Evolutionary conservation across 441 rosid genomes (phyloP), one percentile per base, ranked within the genome.

Genomic region (Populus hybrid): DNA sequence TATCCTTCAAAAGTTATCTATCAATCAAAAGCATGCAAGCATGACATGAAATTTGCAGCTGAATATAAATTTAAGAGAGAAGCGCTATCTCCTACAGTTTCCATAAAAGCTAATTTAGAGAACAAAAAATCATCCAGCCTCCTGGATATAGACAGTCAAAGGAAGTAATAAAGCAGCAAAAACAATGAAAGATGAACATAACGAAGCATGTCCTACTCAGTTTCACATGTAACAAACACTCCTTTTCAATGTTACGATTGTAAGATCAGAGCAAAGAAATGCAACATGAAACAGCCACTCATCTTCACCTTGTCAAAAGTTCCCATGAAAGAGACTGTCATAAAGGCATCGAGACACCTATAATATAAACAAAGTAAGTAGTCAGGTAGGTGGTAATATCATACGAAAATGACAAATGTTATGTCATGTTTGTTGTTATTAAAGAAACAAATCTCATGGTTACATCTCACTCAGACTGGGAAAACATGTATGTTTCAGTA

Each of bases 271-370:
- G 63, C 20, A 67, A 65, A 74, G 4, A 67, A 64, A 71, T 63
- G 38, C 56, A 66, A 67, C 9, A 26, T 18, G 64, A 76, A 68
- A 35, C 63, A 50, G 56, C 66, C 29, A 59, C 42, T 69, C 76
- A 69, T 42, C 63, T 71, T 72, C 64, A 76, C 71, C 45, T 68
- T 66, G 7, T 28, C 36, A 56, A 40, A 33, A 66, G 63, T 77
- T 72, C 53, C 77, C 8, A 38, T 56, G 23, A 45, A 36, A 26
- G 28, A 74, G 66, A 66, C 73, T 31, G 67, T 81, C 87, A 86
- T 84, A 84, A 86, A 84, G 89, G 89, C 89, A 84, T 83, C 10
- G 87, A 86, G 73, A 84, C 80, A 83, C 89, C 89, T 86, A 86
- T 72, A 84, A 81, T 56, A 28, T 12, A 66, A 45, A 70, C 36